Percentiles rank a stretch among this genome's conserved stretches.
Conservation (phyloP, 2,329 filamentous ascomycete genomes). For the Ramichloridium luteum region DNA sequence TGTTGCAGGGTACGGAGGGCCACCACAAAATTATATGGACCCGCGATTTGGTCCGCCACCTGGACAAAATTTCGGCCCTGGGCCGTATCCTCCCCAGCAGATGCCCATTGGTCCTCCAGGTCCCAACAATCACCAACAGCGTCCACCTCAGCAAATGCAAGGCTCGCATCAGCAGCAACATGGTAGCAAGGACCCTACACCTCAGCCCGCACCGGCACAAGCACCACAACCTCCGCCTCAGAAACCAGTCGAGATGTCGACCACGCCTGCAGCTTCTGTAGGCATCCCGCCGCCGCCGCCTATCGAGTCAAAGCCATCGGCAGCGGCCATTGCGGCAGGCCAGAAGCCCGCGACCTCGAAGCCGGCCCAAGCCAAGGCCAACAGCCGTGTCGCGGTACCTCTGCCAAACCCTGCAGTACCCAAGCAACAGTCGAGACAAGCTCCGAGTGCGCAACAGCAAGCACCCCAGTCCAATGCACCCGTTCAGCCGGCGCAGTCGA, state of each 20-base stretch:
- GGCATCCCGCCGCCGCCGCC: constrained; percentile 43
- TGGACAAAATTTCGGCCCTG: constrained; percentile 37
- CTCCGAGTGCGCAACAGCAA: constrained; percentile 2
- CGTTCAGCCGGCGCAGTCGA: constrained; percentile 11
- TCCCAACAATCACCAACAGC: constrained; percentile 21
- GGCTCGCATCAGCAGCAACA: constrained; percentile 30
- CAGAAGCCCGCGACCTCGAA: constrained; percentile 26
- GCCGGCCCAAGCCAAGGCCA: constrained; percentile 27
- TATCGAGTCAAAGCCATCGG: constrained; percentile 55
- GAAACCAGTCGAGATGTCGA: constrained; percentile 25
- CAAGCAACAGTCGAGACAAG: constrained; percentile 14
- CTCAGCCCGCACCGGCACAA: constrained; percentile 17
- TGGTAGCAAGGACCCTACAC: constrained; percentile 27
- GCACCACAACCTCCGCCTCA: constrained; percentile 14
- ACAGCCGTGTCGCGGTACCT: constrained; percentile 48
- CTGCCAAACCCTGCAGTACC: constrained; percentile 32
- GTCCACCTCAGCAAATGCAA: constrained; percentile 35
- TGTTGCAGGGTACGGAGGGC: constrained; percentile 58
- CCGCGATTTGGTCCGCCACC: constrained; percentile 23
- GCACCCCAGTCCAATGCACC: constrained; percentile 5
- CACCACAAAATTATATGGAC: constrained; percentile 23
- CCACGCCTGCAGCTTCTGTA: constrained; percentile 30
- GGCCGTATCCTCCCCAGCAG: constrained; percentile 21
- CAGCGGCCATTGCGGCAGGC: constrained; percentile 36
- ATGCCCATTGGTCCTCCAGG: constrained; percentile 47